These are phyloP conservation scores for Lentinula raphanica DNA, from an alignment of 768 basidiomycete genomes.

Conservation along the genomic window DNA sequence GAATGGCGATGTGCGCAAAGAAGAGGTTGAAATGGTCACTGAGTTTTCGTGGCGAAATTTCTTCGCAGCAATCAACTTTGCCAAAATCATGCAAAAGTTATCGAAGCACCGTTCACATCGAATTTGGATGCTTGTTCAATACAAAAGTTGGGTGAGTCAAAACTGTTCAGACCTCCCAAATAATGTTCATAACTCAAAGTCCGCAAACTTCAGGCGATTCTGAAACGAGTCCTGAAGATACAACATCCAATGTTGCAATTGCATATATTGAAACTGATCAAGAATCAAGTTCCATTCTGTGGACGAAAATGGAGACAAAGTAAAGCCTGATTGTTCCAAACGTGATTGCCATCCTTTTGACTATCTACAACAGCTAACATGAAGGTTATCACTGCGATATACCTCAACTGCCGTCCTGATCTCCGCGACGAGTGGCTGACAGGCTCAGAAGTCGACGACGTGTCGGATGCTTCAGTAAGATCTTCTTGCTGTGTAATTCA, in stretches of 20 bases:
- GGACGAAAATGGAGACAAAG: slow-evolving; percentile 98
- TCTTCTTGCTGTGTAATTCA: not conserved
- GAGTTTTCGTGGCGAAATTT: slow-evolving; percentile 99
- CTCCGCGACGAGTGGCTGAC: slow-evolving; percentile 97
- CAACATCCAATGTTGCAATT: slow-evolving; percentile 92
- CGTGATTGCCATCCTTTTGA: not conserved
- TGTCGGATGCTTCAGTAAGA: slow-evolving; percentile 81
- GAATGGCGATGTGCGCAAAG: slow-evolving; percentile 71
- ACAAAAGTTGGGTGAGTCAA: slow-evolving; percentile 86
- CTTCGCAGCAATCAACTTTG: slow-evolving; percentile 94
- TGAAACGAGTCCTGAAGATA: slow-evolving; percentile 92
- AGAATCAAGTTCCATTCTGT: slow-evolving; percentile 97
- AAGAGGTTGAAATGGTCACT: slow-evolving; percentile 87
- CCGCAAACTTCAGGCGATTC: slow-evolving; percentile 63
- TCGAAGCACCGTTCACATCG: slow-evolving; percentile 93
- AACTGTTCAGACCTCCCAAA: not conserved
- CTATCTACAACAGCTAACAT: slow-evolving; percentile 71
- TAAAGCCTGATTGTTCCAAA: slow-evolving; percentile 29
- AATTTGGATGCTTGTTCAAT: slow-evolving; percentile 94
- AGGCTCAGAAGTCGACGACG: slow-evolving; percentile 87
- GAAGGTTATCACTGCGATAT: slow-evolving; percentile 99
- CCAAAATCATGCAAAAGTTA: slow-evolving; percentile 96
- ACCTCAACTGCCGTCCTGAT: slow-evolving; percentile 94
- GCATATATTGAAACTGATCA: slow-evolving; percentile 93
- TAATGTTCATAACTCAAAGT: not conserved